Conservation (phyloP, 805 yeast species). For the Lipomyces starkeyi region DNA sequence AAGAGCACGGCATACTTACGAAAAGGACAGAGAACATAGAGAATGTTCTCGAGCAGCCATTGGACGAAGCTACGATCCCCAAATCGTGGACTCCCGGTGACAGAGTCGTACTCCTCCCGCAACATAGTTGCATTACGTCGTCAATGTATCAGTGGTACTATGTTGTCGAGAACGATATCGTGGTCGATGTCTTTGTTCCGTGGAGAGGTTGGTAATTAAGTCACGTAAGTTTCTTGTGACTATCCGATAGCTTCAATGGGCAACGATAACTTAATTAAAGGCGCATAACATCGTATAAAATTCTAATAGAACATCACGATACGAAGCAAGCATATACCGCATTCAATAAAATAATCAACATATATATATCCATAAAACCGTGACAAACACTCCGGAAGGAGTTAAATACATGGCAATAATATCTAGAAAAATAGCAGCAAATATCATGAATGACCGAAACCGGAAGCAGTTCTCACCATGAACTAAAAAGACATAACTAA, state of each 20-base stretch:
- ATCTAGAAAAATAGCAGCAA: neutral
- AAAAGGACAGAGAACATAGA: slow-evolving; percentile 48
- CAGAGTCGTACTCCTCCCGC: slow-evolving; percentile 63
- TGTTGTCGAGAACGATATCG: slow-evolving; percentile 52
- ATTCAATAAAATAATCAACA: slow-evolving; percentile 7
- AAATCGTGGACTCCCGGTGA: slow-evolving; percentile 55
- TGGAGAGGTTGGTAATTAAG: slow-evolving; percentile 55
- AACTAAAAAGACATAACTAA: slow-evolving; percentile 8
- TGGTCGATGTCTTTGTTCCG: slow-evolving; percentile 70
- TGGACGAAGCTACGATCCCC: slow-evolving; percentile 45
- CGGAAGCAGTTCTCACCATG: neutral
- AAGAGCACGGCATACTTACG: slow-evolving; percentile 79
- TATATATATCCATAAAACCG: slow-evolving; percentile 12
- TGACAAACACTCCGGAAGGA: neutral
- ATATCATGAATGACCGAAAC: neutral
- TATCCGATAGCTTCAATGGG: neutral
- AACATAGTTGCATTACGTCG: slow-evolving; percentile 76
- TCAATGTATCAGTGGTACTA: slow-evolving; percentile 63
- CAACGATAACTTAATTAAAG: neutral
- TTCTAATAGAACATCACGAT: neutral
- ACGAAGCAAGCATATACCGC: neutral
- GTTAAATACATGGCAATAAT: neutral
- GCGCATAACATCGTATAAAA: neutral
- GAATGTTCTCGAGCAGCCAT: slow-evolving; percentile 35
- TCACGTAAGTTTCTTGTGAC: too few relatives aligned